Conservation (phyloP, 2,329 filamentous ascomycete species). For the Aspergillus arachidicola region DNA sequence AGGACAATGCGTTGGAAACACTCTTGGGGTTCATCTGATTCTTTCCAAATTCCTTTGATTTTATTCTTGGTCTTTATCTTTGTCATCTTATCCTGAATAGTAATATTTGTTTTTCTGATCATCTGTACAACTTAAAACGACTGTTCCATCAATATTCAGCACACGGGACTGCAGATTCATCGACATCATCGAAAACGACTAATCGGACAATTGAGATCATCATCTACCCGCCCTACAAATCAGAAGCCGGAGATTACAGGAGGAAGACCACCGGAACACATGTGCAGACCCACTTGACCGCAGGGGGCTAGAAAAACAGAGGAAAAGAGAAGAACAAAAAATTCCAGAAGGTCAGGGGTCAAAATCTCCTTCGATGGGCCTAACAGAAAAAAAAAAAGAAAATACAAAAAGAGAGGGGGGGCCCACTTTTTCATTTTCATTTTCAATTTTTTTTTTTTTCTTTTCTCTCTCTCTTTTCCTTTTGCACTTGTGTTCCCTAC, state of each 20-base stretch:
- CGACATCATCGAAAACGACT: conserved; percentile 16
- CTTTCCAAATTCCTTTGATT: not conserved
- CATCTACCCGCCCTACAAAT: conserved; percentile 23
- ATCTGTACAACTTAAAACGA: no score
- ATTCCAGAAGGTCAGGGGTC: conserved; percentile 27
- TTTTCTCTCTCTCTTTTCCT: not conserved
- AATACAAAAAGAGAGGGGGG: conserved; percentile 9
- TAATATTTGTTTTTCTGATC: no score
- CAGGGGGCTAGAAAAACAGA: conserved; percentile 11
- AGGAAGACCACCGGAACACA: conserved; percentile 21
- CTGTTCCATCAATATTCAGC: not conserved
- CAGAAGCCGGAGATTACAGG: conserved; percentile 26
- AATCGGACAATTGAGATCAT: conserved; percentile 23
- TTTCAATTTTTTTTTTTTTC: not conserved
- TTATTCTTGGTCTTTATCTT: no score
- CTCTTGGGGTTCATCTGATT: not conserved
- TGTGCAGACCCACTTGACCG: conserved; percentile 22
- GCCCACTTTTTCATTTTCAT: conserved; percentile 2
- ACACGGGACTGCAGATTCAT: conserved; percentile 11
- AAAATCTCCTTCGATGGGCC: conserved; percentile 1
- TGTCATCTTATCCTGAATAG: no score
- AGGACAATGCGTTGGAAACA: not conserved
- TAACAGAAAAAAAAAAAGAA: not conserved
- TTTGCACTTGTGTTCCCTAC: not conserved
- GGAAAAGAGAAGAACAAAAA: conserved; percentile 19